Evolutionary conservation across 257 asterid species (phyloP).

Genomic region (Nicotiana benthamiana): DNA sequence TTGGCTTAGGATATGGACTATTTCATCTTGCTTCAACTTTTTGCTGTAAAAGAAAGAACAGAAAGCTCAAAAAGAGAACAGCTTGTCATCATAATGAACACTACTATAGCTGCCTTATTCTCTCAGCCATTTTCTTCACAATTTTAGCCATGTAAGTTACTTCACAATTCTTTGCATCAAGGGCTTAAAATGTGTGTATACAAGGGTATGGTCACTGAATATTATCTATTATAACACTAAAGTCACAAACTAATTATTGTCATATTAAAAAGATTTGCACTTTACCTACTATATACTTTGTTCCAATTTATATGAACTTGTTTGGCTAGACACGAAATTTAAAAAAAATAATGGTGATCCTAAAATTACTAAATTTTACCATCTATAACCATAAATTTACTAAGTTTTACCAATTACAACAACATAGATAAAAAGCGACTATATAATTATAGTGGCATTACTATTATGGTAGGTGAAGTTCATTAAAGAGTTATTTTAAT

Average conservation of each 20-base stretch:
- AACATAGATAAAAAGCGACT: no score
- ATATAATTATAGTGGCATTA: no score
- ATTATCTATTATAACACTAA: not conserved
- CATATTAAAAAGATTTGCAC: no score
- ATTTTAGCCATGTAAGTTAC: slow-evolving; percentile 54
- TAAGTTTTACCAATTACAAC: no score
- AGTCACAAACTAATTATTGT: not conserved
- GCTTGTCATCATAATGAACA: slow-evolving; percentile 27
- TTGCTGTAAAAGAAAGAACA: slow-evolving; percentile 21
- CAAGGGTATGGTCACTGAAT: not conserved
- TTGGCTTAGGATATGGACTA: slow-evolving; percentile 57
- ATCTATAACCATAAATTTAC: no score
- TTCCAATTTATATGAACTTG: no score
- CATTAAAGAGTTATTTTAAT: no score
- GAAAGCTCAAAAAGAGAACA: slow-evolving; percentile 31
- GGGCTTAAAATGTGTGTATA: not conserved
- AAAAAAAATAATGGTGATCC: no score
- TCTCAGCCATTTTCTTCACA: slow-evolving; percentile 43
- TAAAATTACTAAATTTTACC: no score
- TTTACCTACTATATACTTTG: no score
- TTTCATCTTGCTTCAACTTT: slow-evolving; percentile 26
- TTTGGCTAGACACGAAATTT: no score
- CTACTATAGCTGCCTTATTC: slow-evolving; percentile 31
- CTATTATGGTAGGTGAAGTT: no score
- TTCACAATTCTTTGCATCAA: not conserved